phyloP scores from a whole-genome alignment of 1,139 yeast species.

The Kazachstania sp. region DNA sequence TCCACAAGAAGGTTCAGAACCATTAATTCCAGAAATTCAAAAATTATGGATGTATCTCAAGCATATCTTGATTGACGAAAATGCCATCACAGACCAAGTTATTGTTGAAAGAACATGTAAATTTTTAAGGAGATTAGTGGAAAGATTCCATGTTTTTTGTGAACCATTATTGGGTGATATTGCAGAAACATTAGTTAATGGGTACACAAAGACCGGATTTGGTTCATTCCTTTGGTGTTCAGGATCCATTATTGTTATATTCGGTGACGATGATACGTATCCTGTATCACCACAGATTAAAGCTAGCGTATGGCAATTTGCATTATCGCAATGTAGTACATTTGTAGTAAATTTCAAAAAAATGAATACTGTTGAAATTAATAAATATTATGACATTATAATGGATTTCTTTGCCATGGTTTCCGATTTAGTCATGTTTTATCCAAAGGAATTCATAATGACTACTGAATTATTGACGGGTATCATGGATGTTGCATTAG shows the following conservation, averaged over 20 bases:
- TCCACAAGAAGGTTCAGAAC: slow-evolving; percentile 27
- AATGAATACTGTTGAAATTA: slow-evolving; percentile 31
- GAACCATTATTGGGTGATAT: slow-evolving; percentile 55
- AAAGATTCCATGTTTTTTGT: slow-evolving; percentile 45
- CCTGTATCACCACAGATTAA: slow-evolving; percentile 30
- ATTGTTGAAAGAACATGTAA: slow-evolving; percentile 63
- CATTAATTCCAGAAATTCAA: slow-evolving; percentile 23
- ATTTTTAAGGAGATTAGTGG: slow-evolving; percentile 56
- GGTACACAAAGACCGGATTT: slow-evolving; percentile 57
- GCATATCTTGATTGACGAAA: slow-evolving; percentile 18
- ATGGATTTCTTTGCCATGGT: slow-evolving; percentile 87
- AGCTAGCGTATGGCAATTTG: slow-evolving; percentile 44
- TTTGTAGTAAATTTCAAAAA: slow-evolving; percentile 34
- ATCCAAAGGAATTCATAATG: slow-evolving; percentile 56
- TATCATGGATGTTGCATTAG: slow-evolving; percentile 51
- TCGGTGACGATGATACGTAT: slow-evolving; percentile 48
- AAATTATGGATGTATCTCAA: slow-evolving; percentile 22
- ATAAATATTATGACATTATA: slow-evolving; percentile 56
- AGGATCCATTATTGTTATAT: slow-evolving; percentile 73
- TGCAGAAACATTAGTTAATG: slow-evolving; percentile 54
- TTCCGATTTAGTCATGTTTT: slow-evolving; percentile 70
- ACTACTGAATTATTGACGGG: slow-evolving; percentile 50
- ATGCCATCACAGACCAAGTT: slow-evolving; percentile 18
- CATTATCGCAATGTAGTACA: slow-evolving; percentile 38
- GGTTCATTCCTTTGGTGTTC: slow-evolving; percentile 92